Base-by-base conservation (phyloP, 2,329 filamentous ascomycete species). In the Meredithiella fracta region DNA sequence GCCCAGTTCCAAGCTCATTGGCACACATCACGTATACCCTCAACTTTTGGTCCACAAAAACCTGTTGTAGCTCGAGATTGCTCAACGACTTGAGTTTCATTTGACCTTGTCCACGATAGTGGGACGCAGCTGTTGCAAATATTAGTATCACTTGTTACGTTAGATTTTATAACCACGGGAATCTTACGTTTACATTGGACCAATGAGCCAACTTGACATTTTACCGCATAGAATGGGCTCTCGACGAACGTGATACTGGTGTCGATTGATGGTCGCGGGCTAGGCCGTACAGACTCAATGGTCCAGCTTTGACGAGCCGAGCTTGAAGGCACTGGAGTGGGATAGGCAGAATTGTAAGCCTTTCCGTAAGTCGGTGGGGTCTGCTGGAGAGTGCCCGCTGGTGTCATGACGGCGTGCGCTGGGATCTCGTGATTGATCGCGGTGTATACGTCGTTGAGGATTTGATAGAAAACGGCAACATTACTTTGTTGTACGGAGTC, bases 21-120 rank as follows among this genome's bases (percentile, higher is more conserved):
- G 86, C 82, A 63, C 89, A 94, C 65, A 94, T 95, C 3, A 96
- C 74, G 78, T 96, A 83, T 44, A 95, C 74, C 52, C 82, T 78
- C 63, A 84, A 70, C 11, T 75, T 75, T n/a, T 74, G 71, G 59
- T 91, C 80, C 6, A 67, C 66, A 25, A 76, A 69, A 51, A 89
- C 73, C 49, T 74, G 74, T 40, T 76, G 68, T 7, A 81, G 72
- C 11, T 72, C 67, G 1, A 75, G 69, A 29, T 76, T 14, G 76
- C 76, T 55, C 81, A 73, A 67, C 73, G 37, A 80, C 60, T 5
- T 62, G 26, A 78, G 63, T 3, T 63, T 65, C 51, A 78, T 66
- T 29, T 95, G 3, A 80, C 67, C 64, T 86, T 91, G 70, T 74
- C 76, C 9, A 60, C 57, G 44, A 26, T 49, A 54, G 38, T 22